Conservation (phyloP, 176 grass and related monocot species). For the Elaeis guineensis region DNA sequence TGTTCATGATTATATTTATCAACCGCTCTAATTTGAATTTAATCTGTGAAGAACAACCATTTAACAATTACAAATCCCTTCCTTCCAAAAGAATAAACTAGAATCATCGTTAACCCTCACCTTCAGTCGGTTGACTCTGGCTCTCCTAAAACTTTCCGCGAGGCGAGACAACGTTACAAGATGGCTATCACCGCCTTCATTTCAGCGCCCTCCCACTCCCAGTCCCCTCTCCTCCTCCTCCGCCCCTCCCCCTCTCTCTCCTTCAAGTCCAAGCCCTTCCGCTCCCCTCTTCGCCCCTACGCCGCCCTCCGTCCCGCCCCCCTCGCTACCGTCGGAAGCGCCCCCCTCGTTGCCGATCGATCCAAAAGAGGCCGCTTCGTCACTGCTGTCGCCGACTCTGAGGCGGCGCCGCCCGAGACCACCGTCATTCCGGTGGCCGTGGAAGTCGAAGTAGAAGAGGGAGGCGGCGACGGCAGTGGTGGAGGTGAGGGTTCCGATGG, state of each 20-base stretch:
- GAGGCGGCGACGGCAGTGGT: conserved; percentile 22
- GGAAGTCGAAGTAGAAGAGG: neutral
- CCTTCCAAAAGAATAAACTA: no score
- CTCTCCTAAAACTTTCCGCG: no score
- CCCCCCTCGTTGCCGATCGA: conserved; percentile 5
- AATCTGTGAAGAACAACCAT: no score
- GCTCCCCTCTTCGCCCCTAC: conserved; percentile 3
- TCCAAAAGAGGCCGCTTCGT: conserved; percentile 9
- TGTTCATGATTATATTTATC: no score
- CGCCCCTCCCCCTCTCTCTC: neutral
- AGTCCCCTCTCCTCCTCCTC: conserved; percentile 1
- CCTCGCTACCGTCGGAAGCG: neutral
- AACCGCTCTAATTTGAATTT: no score
- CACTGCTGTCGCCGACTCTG: conserved; percentile 11
- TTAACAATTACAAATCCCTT: no score
- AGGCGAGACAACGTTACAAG: no score
- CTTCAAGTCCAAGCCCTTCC: neutral
- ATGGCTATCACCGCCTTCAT: neutral
- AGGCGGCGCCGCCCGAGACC: conserved; percentile 4
- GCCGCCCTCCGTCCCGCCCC: conserved; percentile 17
- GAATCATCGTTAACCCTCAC: no score
- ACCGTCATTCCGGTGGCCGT: conserved; percentile 24
- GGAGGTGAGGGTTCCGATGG: conserved; percentile 16
- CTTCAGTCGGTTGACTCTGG: no score
- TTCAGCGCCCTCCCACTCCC: neutral